Conservation (phyloP, 2,329 filamentous ascomycete species). For the Kalmusia sp. region DNA sequence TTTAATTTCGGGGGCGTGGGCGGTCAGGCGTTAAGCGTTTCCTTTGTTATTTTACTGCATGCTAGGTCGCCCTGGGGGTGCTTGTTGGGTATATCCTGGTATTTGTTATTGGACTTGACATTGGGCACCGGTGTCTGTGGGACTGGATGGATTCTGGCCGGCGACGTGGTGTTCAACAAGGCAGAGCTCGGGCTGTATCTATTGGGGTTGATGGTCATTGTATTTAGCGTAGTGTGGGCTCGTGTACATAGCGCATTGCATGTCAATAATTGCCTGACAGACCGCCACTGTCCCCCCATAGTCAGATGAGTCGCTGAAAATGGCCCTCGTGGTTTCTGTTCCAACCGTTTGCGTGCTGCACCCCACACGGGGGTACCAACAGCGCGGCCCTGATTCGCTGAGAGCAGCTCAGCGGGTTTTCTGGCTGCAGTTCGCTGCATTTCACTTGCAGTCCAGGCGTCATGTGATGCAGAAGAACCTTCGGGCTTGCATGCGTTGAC, state of each 20-base stretch:
- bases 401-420: not conserved
- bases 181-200: not conserved
- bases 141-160: not conserved
- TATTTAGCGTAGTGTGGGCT: not conserved
- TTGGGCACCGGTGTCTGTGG: not conserved
- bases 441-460: not conserved
- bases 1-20: not conserved
- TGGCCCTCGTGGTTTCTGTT: not conserved
- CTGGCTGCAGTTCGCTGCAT: conserved; percentile 1
- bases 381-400: not conserved
- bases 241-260: conserved; percentile 6
- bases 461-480: conserved; percentile 5
- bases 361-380: conserved; percentile 2
- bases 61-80: conserved; percentile 4
- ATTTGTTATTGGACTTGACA: not conserved
- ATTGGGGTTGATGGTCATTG: not conserved
- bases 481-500: not conserved
- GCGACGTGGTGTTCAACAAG: conserved; percentile 3
- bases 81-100: conserved; percentile 12
- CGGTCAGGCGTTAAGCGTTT: not conserved
- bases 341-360: not conserved
- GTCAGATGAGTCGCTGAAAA: not conserved
- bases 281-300: not conserved
- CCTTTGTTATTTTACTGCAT: conserved; percentile 3
- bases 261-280: not conserved